A percentile compares a stretch with the other conserved stretches of the same genome.
These are phyloP conservation scores for Fusarium sp. DNA, from an alignment of 2,329 filamentous ascomycete species.

Conservation along the genomic window DNA sequence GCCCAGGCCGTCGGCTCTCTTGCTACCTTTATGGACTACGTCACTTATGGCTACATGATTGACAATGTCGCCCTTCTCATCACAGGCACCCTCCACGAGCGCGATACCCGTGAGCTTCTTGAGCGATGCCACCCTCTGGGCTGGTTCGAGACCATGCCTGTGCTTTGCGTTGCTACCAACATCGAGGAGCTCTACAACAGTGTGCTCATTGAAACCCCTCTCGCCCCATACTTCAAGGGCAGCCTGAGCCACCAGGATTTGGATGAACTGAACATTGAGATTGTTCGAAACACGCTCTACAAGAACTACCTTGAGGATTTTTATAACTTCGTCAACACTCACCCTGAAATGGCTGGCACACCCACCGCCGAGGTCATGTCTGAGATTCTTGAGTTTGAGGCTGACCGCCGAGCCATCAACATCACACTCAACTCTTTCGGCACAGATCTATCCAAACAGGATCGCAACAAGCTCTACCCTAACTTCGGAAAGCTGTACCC, in stretches of 20 bases:
- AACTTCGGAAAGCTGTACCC: slow-evolving; percentile 91
- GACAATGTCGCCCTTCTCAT: slow-evolving; percentile 98
- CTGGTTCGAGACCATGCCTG: slow-evolving; percentile 99
- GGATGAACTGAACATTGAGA: slow-evolving; percentile 99
- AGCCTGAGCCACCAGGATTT: slow-evolving; percentile 95
- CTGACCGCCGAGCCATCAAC: slow-evolving; percentile 96
- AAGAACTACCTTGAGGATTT: slow-evolving; percentile 99
- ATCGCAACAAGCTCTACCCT: slow-evolving; percentile 96
- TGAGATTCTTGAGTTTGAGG: slow-evolving; percentile 96
- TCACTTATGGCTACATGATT: slow-evolving; percentile 99
- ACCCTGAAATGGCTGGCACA: slow-evolving; percentile 86
- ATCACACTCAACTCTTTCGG: slow-evolving; percentile 99
- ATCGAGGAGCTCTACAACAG: slow-evolving; percentile 99
- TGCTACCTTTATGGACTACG: slow-evolving; percentile 95
- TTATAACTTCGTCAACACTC: slow-evolving; percentile 90
- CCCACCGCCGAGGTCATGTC: slow-evolving; percentile 95
- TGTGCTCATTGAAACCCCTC: slow-evolving; percentile 93
- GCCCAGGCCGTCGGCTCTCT: slow-evolving; percentile 92
- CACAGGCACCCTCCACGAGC: slow-evolving; percentile 95
- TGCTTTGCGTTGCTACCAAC: slow-evolving; percentile 96
- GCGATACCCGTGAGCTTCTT: slow-evolving; percentile 93
- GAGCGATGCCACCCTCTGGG: slow-evolving; percentile 96
- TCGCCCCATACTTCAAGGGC: slow-evolving; percentile 97
- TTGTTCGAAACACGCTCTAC: slow-evolving; percentile 97
- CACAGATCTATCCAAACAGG: slow-evolving; percentile 91